Percentiles rank a stretch among this genome's conserved stretches.
These are phyloP conservation scores for Lactifluus volemus DNA, from an alignment of 768 basidiomycete genomes.

Conservation along the genomic window DNA sequence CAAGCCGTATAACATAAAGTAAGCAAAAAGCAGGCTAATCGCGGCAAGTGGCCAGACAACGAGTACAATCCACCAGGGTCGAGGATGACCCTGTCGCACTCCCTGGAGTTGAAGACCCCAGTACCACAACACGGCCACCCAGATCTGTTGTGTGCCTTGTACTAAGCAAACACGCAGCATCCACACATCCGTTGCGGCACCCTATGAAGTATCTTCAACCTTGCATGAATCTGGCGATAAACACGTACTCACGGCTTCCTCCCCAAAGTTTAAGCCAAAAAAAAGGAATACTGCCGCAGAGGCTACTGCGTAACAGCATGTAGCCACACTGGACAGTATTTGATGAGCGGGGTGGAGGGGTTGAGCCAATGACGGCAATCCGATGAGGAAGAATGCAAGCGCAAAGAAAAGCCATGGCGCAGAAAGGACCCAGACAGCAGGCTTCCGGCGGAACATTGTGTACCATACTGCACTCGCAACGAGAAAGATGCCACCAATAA, in stretches of 20 bases:
- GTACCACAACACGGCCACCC: slow-evolving; percentile 94
- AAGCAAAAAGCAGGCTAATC: slow-evolving; percentile 68
- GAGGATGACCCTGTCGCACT: slow-evolving; percentile 36
- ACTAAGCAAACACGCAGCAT: slow-evolving; percentile 84
- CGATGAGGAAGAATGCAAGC: slow-evolving; percentile 86
- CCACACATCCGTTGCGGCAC: slow-evolving; percentile 94
- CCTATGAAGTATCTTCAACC: slow-evolving; percentile 33
- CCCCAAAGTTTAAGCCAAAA: slow-evolving; percentile 95
- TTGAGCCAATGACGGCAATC: slow-evolving; percentile 65
- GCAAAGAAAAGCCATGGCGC: slow-evolving; percentile 89
- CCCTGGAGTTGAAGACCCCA: slow-evolving; percentile 81
- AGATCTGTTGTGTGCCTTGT: slow-evolving; percentile 91
- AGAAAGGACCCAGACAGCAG: slow-evolving; percentile 80
- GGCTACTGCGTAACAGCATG: slow-evolving; percentile 88
- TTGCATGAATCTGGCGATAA: slow-evolving; percentile 2
- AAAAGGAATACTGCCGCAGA: slow-evolving; percentile 89
- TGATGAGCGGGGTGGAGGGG: slow-evolving; percentile 53
- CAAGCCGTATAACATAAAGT: slow-evolving; percentile 77
- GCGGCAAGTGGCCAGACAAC: slow-evolving; percentile 75
- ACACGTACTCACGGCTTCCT: slow-evolving; percentile 66
- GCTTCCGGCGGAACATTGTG: slow-evolving; percentile 76
- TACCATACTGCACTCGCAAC: slow-evolving; percentile 86
- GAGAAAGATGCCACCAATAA: slow-evolving; percentile 81
- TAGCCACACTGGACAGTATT: slow-evolving; percentile 67
- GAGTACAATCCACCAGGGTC: slow-evolving; percentile 81